Base-by-base conservation (phyloP, 495 filamentous ascomycete genomes). In the Trichoderma erinaceum region DNA sequence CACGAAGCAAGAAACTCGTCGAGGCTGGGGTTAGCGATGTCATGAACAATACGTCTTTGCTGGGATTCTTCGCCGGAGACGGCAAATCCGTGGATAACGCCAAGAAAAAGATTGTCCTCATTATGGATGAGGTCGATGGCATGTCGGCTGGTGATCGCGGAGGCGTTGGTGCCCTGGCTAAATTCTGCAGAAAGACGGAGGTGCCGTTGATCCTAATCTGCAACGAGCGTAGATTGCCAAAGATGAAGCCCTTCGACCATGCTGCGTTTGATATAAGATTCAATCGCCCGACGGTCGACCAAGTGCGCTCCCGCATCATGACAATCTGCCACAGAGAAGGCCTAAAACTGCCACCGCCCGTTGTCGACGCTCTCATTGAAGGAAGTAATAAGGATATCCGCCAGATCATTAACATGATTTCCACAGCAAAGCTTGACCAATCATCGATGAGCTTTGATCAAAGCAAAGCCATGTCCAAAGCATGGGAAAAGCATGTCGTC, bases 111-210 rank as follows among this genome's bases (percentile, higher is more conserved):
- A 85, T 97, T 32, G 91, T 97, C 11, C 81, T 99, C 15, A 90
- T 99, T 80, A 97, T 99, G 96, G 95, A 99, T 72, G 95, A 99
- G 77, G 95, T 99, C 7, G 95, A 99, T 73, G 95, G 95, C 43
- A 99, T 99, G 95, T 97, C 93, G 63, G 93, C 93, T 52, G 95
- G 95, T 72, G 95, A 99, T 76, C 88, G 95, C 56, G 95, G 95
- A 70, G 95, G 95, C 74, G 96, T 99, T 50, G 95, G 93, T 25
- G 94, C 96, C 41, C 82, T 99, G 46, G 94, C 95, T 64, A 89
- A 92, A 63, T 87, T 97, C 56, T 97, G 93, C 79, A 97, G 90
- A 80, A 97, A 96, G 82, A 92, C 92, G 0, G 89, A 92, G 70
- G 89, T 99, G 38, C 95, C 95, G 0, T 90, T 99, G 71, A 97